phyloP scores from a whole-genome alignment of 495 filamentous ascomycete species.

The Penicillium odoratum region DNA sequence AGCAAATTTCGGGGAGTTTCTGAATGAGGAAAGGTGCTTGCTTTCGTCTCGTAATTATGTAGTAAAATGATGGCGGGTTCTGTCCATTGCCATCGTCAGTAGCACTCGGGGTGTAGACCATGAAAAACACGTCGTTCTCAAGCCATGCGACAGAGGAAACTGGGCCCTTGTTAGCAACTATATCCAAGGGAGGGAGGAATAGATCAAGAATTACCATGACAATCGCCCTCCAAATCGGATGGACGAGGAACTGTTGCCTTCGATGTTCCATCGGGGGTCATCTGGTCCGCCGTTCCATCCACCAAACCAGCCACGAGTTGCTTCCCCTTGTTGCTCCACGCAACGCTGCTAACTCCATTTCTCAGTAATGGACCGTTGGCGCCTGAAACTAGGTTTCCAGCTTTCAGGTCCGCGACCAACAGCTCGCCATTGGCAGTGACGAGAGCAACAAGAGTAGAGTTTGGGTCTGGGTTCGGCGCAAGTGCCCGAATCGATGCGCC shows the following conservation, averaged over 20 bases:
- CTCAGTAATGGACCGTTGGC: constrained; percentile 66
- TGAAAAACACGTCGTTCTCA: constrained; percentile 81
- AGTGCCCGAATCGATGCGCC: constrained; percentile 71
- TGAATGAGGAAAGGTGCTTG: constrained; percentile 63
- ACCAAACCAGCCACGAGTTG: constrained; percentile 86
- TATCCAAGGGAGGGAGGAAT: background rate
- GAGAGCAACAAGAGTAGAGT: constrained; percentile 64
- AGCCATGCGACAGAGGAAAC: constrained; percentile 89
- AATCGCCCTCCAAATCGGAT: constrained; percentile 61
- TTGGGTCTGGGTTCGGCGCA: constrained; percentile 74
- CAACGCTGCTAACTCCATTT: constrained; percentile 75
- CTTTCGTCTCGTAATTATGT: constrained; percentile 69
- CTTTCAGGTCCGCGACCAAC: constrained; percentile 76
- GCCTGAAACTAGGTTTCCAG: constrained; percentile 58
- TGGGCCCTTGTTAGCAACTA: constrained; percentile 33
- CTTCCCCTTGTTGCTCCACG: constrained; percentile 92
- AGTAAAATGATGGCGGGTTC: constrained; percentile 62
- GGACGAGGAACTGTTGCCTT: constrained; percentile 81
- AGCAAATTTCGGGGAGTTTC: constrained; percentile 69
- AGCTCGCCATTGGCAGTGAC: constrained; percentile 80
- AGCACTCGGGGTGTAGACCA: constrained; percentile 66
- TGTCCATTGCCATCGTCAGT: constrained; percentile 52
- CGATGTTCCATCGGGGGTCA: constrained; percentile 73
- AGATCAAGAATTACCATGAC: constrained; percentile 56
- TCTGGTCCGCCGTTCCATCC: constrained; percentile 77